Base-by-base conservation (phyloP, 1,139 yeast genomes). In the Yamadazyma oceani region DNA sequence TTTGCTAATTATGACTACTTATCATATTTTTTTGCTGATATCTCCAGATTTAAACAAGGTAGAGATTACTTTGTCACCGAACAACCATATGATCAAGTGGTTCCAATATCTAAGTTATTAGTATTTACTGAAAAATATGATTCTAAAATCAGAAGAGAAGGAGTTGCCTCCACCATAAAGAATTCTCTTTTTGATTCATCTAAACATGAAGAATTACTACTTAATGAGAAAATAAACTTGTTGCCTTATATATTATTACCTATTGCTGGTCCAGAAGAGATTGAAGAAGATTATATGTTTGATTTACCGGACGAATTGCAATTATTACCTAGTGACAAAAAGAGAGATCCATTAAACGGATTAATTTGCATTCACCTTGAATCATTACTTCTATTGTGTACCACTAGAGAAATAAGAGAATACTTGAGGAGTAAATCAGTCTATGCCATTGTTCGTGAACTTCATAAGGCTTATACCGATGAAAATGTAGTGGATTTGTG, bases 91-190 rank as follows among this genome's bases (percentile, higher is more conserved):
- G 96, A 88, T 56, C 67, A 63, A n/a, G 84, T 85, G 24, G 81
- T 85, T 12, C 96, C 97, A 29, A 65, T 89, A 31, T 77, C 90
- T 16, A 87, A 89, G 57, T 61, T 92, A 24, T 69, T 88, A 42
- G 95, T 85, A 0, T 88, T 88, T 62, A 86, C 96, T 2, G 95
- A 86, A 54, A 80, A 82, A 52, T 81, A 81, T 51, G 90, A 83
- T 48, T 74, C 87, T 15, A 81, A 80, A 51, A 78, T 80, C 25
- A 80, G 97, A 66, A 77, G 97, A 60, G 90, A 85, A 58, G 97
- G 96, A 53, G 92, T 88, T 35, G 95, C 96, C 1, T 85, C 95
- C 2, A 86, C 96, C 4, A 85, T 92, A 49, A 92, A 92, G 57
- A 92, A 92, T 62, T 78, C 94, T 0, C 67, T 90, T 36, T 92